Base-by-base conservation (phyloP, 2,329 filamentous ascomycete species). In the Penicillium janthinellum region DNA sequence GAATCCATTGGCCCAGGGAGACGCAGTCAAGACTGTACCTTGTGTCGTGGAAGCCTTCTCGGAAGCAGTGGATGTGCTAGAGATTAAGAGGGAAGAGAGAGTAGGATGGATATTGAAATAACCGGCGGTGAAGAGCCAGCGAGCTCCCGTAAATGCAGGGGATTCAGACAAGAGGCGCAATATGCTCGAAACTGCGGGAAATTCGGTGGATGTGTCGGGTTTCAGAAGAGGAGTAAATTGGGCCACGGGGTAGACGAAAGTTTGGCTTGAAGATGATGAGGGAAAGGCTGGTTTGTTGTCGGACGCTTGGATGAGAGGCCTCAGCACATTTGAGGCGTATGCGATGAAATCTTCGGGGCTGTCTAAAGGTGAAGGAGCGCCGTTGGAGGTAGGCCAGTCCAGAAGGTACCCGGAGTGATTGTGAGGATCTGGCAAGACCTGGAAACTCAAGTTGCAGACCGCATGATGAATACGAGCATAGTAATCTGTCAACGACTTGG, bases 41-140 rank as follows among this genome's bases (percentile, higher is more conserved):
- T 82, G 83, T 1, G 74, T 79, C 17, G 73, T 73, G 10, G 71
- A 70, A 5, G 70, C 57, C 22, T 67, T 64, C 25, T 71, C 58
- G 2, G 69, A 64, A 25, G 71, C 64, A n/a, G 71, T 63, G 11
- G 78, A 75, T 1, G 87, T 84, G 0, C 91, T 92, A 6, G 84
- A 82, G 35, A 99, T 86, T 0, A 99, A 82, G 0, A 96, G 84
- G 41, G 88, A 85, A 2, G 91, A 93, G 20, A 98, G 85, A 4
- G 88, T 87, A 0, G 92, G 90, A 6, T 92, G 92, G 57, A 96
- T 96, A 79, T 99, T 99, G 81, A 99, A 99, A 79, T 99, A 99
- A 54, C 95, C 95, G 0, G 95, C 95, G 0, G 95, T 98, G 75
- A 99, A 98, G 0, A 92, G 95, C 95, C 95, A 99, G 14, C 87